A percentile compares a stretch with the other conserved stretches of the same genome.
Conservation (phyloP, 1,284 basidiomycete species). For the Sporisorium reilianum region DNA sequence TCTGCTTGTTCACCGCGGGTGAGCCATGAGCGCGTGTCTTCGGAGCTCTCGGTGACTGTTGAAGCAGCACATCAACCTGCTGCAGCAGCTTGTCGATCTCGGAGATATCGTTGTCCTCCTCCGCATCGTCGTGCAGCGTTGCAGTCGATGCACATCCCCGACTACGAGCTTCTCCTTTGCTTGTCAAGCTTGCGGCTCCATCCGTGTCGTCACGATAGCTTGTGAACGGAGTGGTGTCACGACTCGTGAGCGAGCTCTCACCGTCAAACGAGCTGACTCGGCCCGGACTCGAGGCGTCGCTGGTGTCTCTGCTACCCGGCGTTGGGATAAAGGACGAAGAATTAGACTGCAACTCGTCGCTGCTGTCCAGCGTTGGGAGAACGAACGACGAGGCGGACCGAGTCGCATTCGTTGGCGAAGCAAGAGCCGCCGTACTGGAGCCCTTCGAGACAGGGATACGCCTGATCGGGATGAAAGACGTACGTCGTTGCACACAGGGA, state of each 20-base stretch:
- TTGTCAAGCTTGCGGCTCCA: background rate
- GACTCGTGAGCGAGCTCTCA: too few relatives aligned
- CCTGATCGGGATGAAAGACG: background rate
- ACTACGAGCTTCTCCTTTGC: background rate
- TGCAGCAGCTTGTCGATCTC: background rate
- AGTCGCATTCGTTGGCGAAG: background rate
- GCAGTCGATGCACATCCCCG: background rate
- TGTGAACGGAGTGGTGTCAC: background rate
- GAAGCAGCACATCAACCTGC: background rate
- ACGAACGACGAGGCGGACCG: too few relatives aligned
- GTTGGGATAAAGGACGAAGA: background rate
- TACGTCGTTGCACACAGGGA: background rate
- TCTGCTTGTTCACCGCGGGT: background rate
- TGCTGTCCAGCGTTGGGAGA: too few relatives aligned
- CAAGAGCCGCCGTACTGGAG: background rate
- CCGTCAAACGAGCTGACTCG: background rate
- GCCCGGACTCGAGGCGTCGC: background rate
- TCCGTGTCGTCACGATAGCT: too few relatives aligned
- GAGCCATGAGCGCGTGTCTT: background rate
- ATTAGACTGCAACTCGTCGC: too few relatives aligned
- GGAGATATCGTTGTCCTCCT: background rate
- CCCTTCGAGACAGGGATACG: background rate
- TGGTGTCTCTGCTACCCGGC: background rate
- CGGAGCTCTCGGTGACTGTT: background rate
- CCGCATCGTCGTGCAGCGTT: background rate